Conservation (phyloP, 345 rosid species). For the Brassica rapa region DNA sequence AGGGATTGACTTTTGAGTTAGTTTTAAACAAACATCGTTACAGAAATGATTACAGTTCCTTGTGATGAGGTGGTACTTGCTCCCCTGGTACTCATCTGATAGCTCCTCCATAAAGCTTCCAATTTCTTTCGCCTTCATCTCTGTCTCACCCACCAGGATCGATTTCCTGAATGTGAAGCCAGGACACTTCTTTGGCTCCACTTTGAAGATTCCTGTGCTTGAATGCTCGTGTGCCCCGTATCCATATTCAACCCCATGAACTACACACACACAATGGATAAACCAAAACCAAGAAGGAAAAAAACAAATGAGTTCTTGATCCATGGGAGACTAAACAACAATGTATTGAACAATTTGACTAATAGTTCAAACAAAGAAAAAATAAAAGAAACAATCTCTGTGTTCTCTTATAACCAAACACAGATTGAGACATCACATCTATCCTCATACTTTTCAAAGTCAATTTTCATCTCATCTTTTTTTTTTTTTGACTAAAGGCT, state of each 20-base stretch:
- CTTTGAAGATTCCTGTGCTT: conserved; percentile 83
- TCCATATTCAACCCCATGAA: conserved; percentile 87
- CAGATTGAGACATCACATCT: background rate
- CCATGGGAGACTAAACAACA: background rate
- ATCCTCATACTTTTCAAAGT: background rate
- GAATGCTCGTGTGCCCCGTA: conserved; percentile 89
- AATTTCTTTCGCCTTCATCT: conserved; percentile 76
- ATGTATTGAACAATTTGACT: background rate
- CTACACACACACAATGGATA: conserved; percentile 38
- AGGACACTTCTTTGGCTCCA: conserved; percentile 87
- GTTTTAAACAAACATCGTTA: conserved; percentile 63
- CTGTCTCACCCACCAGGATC: conserved; percentile 84
- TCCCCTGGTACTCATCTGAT: conserved; percentile 69
- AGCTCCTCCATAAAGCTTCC: conserved; percentile 70
- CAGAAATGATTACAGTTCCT: conserved; percentile 98
- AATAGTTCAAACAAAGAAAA: conserved; percentile 8
- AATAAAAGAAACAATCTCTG: background rate
- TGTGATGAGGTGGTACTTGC: conserved; percentile 77
- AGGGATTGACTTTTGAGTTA: conserved; percentile 77
- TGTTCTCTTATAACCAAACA: background rate
- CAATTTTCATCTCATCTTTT: background rate
- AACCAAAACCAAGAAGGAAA: conserved; percentile 6
- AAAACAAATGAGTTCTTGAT: conserved; percentile 2
- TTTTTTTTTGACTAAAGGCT: too few species aligned
- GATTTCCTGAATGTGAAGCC: conserved; percentile 89